Conservation (phyloP, 2,329 filamentous ascomycete species). For the Fusarium bulbicola region DNA sequence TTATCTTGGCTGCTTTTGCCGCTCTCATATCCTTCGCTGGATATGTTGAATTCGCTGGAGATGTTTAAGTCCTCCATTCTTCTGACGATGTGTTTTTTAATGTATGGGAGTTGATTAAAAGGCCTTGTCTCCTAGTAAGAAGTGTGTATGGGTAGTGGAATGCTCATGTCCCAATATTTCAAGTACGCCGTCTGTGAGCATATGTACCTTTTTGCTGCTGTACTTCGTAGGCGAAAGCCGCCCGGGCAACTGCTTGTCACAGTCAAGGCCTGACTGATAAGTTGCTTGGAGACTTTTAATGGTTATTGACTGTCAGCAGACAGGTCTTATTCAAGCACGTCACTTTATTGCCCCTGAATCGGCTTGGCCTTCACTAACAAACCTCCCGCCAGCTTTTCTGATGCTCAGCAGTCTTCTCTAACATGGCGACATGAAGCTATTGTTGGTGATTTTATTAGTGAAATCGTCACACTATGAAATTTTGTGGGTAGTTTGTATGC, state of each 20-base stretch:
- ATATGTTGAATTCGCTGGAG: not conserved
- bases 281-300: accelerated
- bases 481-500: not conserved
- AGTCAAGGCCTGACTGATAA: not conserved
- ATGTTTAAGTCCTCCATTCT: not conserved
- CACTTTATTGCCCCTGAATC: not conserved
- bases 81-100: accelerated
- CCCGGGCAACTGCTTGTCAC: no score
- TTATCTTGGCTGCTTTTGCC: not conserved
- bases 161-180: accelerated
- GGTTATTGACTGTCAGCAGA: accelerated
- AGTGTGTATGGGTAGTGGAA: no score
- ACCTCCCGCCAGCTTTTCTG: not conserved
- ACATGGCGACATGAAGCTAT: accelerated
- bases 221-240: not conserved
- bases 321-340: not conserved
- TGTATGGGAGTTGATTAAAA: not conserved
- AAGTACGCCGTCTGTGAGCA: accelerated
- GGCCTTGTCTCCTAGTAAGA: not conserved
- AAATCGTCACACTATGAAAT: accelerated
- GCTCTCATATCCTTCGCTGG: not conserved
- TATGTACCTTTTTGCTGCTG: not conserved
- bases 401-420: not conserved
- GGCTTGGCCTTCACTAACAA: accelerated
- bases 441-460: accelerated